phyloP scores from a whole-genome alignment of 352 stramenopile genomes.

The Pythium biforme region DNA sequence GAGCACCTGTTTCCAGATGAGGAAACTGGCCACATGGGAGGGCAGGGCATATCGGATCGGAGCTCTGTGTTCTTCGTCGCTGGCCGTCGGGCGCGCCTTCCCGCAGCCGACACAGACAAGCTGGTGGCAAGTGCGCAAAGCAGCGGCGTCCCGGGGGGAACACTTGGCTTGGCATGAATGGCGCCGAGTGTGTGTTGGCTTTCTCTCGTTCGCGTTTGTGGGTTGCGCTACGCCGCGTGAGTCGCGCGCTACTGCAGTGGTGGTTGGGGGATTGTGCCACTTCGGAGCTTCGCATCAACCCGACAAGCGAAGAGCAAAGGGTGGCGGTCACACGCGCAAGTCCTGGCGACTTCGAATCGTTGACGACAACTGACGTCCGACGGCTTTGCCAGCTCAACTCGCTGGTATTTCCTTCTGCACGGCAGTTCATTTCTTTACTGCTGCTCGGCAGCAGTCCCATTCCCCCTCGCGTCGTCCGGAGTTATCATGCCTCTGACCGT shows the following conservation, averaged over 20 bases:
- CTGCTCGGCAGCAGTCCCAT: conserved; percentile 21
- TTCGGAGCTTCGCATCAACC: not conserved
- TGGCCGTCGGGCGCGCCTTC: not conserved
- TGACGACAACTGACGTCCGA: not conserved
- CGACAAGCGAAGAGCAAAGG: not conserved
- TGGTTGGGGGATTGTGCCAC: not conserved
- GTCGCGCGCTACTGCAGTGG: not conserved
- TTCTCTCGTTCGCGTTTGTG: not conserved
- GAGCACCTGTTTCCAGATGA: not conserved
- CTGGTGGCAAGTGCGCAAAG: not conserved
- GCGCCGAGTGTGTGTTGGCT: not conserved
- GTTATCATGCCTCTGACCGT: conserved; percentile 16
- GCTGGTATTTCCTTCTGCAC: not conserved
- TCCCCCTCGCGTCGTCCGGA: not conserved
- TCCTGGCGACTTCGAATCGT: not conserved
- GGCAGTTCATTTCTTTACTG: conserved; percentile 21
- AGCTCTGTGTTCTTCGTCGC: conserved; percentile 3
- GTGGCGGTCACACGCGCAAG: not conserved
- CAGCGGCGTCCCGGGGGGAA: not conserved
- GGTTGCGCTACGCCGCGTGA: conserved; percentile 1
- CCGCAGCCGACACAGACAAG: conserved; percentile 2
- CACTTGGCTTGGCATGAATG: conserved; percentile 2
- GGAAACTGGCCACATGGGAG: conserved; percentile 6
- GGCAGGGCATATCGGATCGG: no score
- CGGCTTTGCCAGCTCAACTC: not conserved